Base-by-base conservation (phyloP, 345 rosid species). In the Euphorbia tirucalli region DNA sequence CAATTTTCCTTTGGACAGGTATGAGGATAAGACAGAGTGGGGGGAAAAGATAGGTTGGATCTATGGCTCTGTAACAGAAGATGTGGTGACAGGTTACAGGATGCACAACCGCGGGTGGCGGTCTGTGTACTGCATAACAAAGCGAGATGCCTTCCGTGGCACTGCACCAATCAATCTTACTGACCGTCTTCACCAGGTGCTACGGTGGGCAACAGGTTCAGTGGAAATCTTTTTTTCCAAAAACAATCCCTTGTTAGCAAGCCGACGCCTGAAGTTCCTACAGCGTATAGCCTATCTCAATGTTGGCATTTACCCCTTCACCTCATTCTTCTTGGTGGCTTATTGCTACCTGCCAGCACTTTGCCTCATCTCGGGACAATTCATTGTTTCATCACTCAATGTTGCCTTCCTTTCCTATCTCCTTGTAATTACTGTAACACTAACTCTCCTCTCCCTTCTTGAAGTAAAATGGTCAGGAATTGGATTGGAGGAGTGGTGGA, bases 71-170 rank as follows among this genome's bases (percentile, higher is more conserved):
- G 93, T 88, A 24, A 88, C 93, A 2, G 90, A 86, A 75, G 97
- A 93, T 37, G 98, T 93, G 68, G 96, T 93, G 27, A 93, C 98
- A 0, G 98, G 98, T 1, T 93, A 91, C 63, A 83, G 98, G 56
- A 93, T 93, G 97, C 98, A 93, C 80, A 93, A 93, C 86, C 91
- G 98, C 3, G 98, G 98, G 15, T 93, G 98, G 98, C 68, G 98
- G 30, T 93, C 98, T 0, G 77, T 93, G 19, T 93, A 93, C 75
- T 93, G 98, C 67, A 77, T 93, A 46, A 93, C 98, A 4, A 93
- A 91, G 65, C 85, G 98, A 2, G 98, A 91, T 6, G 97, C 98
- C 3, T 93, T 93, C 69, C 92, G 93, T 0, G 98, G 98, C 43
- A 80, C 96, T 0, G 98, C 98, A 21, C 98, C 98, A 0, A 93